Percentiles rank a stretch among this genome's conserved stretches.
Conservation (phyloP, 164 flowering plant genomes). For the Umbilicus rupestris region DNA sequence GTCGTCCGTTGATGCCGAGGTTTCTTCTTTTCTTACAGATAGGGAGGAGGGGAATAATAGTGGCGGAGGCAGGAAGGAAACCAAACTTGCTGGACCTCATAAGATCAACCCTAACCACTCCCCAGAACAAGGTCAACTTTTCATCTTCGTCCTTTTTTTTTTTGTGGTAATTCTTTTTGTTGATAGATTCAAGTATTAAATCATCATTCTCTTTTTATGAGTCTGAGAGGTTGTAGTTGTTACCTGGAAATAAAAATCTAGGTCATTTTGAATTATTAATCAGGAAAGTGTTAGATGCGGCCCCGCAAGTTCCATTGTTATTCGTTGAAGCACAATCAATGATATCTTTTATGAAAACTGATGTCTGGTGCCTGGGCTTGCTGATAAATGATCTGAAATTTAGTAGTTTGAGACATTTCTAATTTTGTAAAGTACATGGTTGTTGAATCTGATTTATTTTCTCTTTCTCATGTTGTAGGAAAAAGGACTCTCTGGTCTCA, state of each 20-base stretch:
- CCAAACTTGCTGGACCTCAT: not conserved
- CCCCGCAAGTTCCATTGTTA: no score
- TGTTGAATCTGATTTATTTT: not conserved
- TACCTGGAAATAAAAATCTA: no score
- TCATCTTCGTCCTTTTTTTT: not conserved
- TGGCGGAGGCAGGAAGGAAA: not conserved
- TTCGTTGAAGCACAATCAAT: no score
- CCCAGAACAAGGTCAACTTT: not conserved
- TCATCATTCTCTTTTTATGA: no score
- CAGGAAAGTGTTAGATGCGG: no score
- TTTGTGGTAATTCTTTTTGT: no score
- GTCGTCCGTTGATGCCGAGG: constrained; percentile 16
- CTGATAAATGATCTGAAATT: not conserved
- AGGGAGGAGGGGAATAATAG: constrained; percentile 15
- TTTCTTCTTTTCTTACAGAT: constrained; percentile 9
- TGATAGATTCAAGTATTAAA: no score
- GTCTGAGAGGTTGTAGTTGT: no score
- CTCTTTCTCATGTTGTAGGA: constrained; percentile 25
- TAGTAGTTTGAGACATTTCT: not conserved
- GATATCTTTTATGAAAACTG: no score
- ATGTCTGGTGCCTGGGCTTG: no score
- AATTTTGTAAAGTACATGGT: not conserved
- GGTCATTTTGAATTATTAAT: no score
- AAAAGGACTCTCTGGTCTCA: constrained; percentile 43
- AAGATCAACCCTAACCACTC: not conserved